Percentiles rank a stretch among this genome's conserved stretches.
phyloP scores from a whole-genome alignment of 2,329 filamentous ascomycete species.

The Sarocladiaceae sp. region DNA sequence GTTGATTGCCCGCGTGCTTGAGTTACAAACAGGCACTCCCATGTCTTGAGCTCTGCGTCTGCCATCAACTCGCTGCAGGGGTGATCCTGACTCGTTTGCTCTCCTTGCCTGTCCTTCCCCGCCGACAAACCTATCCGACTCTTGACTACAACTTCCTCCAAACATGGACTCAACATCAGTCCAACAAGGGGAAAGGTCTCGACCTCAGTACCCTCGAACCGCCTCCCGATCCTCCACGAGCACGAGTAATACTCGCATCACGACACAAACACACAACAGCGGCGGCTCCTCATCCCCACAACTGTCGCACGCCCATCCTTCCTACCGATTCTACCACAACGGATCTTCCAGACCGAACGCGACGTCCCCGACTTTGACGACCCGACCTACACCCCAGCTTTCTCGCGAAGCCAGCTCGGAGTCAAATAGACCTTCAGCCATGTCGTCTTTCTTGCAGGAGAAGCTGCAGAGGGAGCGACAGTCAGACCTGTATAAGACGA shows the following conservation, averaged over 20 bases:
- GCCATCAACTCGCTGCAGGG: conserved; percentile 6
- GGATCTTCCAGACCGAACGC: conserved; percentile 28
- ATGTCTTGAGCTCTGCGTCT: conserved; percentile 7
- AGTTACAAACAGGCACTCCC: background rate
- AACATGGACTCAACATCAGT: conserved; percentile 26
- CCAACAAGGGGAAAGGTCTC: conserved; percentile 22
- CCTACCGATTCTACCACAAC: conserved; percentile 36
- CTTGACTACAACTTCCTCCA: background rate
- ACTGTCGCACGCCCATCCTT: conserved; percentile 27
- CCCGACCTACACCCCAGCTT: conserved; percentile 36
- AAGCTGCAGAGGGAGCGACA: conserved; percentile 48
- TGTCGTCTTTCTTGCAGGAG: conserved; percentile 52
- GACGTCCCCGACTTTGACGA: conserved; percentile 29
- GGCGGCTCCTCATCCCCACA: conserved; percentile 31
- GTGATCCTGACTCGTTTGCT: background rate
- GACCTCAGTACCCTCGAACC: conserved; percentile 33
- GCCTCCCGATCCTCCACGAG: conserved; percentile 43
- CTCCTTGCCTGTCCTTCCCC: background rate
- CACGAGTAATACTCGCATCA: conserved; percentile 35
- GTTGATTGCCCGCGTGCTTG: background rate
- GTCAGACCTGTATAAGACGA: conserved; percentile 38
- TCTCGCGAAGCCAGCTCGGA: conserved; percentile 39
- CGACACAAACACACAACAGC: conserved; percentile 30
- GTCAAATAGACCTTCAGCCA: conserved; percentile 31
- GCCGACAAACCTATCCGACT: background rate